Conservation (phyloP, 2,329 filamentous ascomycete species). For the Capronia americana region DNA sequence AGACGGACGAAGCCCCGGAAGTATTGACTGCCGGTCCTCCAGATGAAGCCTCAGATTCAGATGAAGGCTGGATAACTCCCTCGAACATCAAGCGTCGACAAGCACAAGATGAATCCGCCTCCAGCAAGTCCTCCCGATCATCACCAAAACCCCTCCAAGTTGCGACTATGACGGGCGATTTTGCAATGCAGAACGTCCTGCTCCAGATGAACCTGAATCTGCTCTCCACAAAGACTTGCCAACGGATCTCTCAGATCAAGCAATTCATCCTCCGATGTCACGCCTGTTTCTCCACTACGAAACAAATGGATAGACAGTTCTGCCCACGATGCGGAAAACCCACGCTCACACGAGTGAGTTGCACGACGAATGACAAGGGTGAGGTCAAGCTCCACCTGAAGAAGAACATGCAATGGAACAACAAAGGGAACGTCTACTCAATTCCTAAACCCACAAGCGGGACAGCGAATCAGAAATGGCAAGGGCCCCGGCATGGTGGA, state of each 20-base stretch:
- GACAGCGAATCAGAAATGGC: constrained; percentile 75
- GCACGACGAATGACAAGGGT: constrained; percentile 80
- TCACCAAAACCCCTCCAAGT: constrained; percentile 75
- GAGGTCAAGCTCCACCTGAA: constrained; percentile 87
- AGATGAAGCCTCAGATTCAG: constrained; percentile 48
- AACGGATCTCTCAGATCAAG: constrained; percentile 82
- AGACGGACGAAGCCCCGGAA: constrained; percentile 35
- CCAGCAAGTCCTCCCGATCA: constrained; percentile 54
- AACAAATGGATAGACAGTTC: constrained; percentile 87
- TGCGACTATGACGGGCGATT: constrained; percentile 93
- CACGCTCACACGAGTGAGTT: constrained; percentile 82
- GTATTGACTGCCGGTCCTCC: constrained; percentile 37
- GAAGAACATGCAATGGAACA: constrained; percentile 96
- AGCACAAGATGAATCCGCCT: constrained; percentile 65
- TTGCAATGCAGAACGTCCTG: constrained; percentile 96
- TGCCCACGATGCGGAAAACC: constrained; percentile 89
- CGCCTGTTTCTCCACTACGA: constrained; percentile 84
- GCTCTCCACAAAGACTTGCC: constrained; percentile 73
- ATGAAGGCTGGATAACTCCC: constrained; percentile 91
- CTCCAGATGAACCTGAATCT: constrained; percentile 94
- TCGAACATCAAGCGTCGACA: constrained; percentile 88
- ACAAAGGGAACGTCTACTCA: constrained; percentile 87
- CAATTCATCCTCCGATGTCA: constrained; percentile 93
- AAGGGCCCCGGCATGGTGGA: constrained; percentile 62
- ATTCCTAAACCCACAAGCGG: constrained; percentile 89